These are phyloP conservation scores for Eragrostis tef DNA, from an alignment of 202 grass and related monocot genomes.

Conservation along the genomic window DNA sequence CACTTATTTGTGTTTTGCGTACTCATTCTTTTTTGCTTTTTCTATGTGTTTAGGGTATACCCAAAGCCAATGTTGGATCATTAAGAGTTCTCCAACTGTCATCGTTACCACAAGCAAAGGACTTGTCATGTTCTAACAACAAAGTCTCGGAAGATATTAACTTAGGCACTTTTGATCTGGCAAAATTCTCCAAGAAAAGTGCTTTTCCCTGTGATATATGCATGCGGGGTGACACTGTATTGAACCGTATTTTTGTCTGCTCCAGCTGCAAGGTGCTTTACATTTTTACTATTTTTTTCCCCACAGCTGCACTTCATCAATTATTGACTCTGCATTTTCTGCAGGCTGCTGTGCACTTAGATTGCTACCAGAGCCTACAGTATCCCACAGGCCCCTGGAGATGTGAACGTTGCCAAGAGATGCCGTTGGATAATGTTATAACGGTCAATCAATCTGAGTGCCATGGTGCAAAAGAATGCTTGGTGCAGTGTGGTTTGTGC, in stretches of 20 bases:
- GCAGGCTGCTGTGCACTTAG: constrained; percentile 93
- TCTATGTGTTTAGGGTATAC: constrained; percentile 44
- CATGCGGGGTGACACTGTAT: constrained; percentile 70
- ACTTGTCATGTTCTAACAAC: constrained; percentile 54
- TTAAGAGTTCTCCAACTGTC: constrained; percentile 62
- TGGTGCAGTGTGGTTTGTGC: constrained; percentile 74
- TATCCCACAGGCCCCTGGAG: constrained; percentile 81
- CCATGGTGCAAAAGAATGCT: constrained; percentile 43
- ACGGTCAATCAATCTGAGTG: constrained; percentile 54
- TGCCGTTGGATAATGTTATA: constrained; percentile 36
- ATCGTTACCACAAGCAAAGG: constrained; percentile 64
- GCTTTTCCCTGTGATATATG: constrained; percentile 82
- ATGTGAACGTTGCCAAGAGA: constrained; percentile 82
- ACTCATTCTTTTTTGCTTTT: constrained; percentile 7
- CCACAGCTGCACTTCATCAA: constrained; percentile 9
- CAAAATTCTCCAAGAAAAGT: constrained; percentile 90
- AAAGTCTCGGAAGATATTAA: constrained; percentile 64
- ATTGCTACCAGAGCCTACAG: constrained; percentile 67
- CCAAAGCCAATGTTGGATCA: constrained; percentile 48
- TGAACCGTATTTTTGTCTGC: constrained; percentile 92
- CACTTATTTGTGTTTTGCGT: constrained; percentile 13
- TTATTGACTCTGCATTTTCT: constrained; percentile 37
- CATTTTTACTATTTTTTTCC: constrained; percentile 10
- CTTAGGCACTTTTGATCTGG: constrained; percentile 71
- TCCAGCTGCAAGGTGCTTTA: constrained; percentile 83